Evolutionary conservation across 1,139 yeast genomes (phyloP).

Genomic region (Nakaseomyces kungkrabaensis): DNA sequence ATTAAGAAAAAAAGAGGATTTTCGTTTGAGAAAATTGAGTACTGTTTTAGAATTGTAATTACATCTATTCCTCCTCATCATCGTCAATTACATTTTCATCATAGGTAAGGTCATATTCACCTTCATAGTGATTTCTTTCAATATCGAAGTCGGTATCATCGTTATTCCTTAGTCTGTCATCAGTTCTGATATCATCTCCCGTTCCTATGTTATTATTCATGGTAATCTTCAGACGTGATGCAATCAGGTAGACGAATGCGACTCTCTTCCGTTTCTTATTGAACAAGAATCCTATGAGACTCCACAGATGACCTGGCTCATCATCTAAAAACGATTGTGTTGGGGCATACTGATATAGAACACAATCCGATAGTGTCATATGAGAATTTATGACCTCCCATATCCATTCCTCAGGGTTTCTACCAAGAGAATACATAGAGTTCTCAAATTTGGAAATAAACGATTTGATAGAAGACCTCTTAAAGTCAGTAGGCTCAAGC

Average conservation of each 20-base stretch:
- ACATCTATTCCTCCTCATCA: conserved; percentile 24
- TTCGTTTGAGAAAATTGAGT: too few species aligned
- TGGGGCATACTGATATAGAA: conserved; percentile 67
- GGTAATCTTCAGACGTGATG: conserved; percentile 27
- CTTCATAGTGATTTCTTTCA: conserved; percentile 30
- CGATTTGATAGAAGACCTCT: conserved; percentile 39
- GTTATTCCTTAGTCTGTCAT: conserved; percentile 27
- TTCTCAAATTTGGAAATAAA: conserved; percentile 71
- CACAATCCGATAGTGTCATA: conserved; percentile 70
- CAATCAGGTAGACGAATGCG: conserved; percentile 60
- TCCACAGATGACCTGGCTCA: conserved; percentile 56
- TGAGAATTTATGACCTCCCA: conserved; percentile 87
- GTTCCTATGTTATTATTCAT: conserved; percentile 4
- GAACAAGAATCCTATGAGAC: conserved; percentile 84
- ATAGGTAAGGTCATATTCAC: conserved; percentile 40
- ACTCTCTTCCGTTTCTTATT: conserved; percentile 88
- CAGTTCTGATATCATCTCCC: conserved; percentile 27
- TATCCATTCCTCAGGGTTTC: conserved; percentile 45
- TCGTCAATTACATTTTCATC: conserved; percentile 30
- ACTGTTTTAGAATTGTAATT: too few species aligned
- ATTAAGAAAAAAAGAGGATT: not conserved
- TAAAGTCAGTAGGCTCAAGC: conserved; percentile 79
- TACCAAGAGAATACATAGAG: conserved; percentile 70
- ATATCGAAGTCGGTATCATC: conserved; percentile 30
- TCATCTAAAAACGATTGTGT: conserved; percentile 70